Conservation (phyloP, 345 rosid species). For the Arabis hirsuta region DNA sequence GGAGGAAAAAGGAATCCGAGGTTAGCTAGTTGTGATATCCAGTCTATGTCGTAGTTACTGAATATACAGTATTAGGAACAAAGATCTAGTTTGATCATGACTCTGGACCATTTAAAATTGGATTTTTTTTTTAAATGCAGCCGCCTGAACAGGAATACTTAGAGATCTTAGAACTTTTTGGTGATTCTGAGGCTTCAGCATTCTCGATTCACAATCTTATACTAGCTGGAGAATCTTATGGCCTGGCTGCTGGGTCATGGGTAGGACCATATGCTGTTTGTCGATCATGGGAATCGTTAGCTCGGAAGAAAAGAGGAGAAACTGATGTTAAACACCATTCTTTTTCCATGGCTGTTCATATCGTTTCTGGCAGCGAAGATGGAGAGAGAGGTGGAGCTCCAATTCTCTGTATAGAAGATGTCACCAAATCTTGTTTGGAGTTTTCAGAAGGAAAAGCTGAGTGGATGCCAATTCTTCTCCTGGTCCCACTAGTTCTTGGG, state of each 20-base stretch:
- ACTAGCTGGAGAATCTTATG: conserved; percentile 78
- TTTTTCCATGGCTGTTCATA: conserved; percentile 83
- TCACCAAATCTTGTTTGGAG: conserved; percentile 65
- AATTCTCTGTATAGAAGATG: conserved; percentile 84
- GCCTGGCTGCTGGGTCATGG: conserved; percentile 99
- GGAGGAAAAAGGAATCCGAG: conserved; percentile 69
- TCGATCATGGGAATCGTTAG: conserved; percentile 85
- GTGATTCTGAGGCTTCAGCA: conserved; percentile 70
- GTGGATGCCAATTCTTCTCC: conserved; percentile 81
- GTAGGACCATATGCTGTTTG: conserved; percentile 98
- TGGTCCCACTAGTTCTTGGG: conserved; percentile 99
- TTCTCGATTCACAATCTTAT: conserved; percentile 95
- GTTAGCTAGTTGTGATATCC: conserved; percentile 42
- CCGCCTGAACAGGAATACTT: conserved; percentile 67
- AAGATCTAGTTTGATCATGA: conserved; percentile 7
- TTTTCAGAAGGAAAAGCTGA: conserved; percentile 65
- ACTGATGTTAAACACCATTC: conserved; percentile 40
- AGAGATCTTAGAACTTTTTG: conserved; percentile 75
- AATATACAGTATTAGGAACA: conserved; percentile 46
- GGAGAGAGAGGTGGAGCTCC: conserved; percentile 99
- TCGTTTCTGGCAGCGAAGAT: conserved; percentile 95
- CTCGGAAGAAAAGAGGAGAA: conserved; percentile 55
- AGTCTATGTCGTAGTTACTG: conserved; percentile 36
- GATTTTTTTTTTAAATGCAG: conserved; percentile 78
- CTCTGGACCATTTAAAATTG: conserved; percentile 48